Base-by-base conservation (phyloP, 148 eudicot species). In the Rheum nobile region DNA sequence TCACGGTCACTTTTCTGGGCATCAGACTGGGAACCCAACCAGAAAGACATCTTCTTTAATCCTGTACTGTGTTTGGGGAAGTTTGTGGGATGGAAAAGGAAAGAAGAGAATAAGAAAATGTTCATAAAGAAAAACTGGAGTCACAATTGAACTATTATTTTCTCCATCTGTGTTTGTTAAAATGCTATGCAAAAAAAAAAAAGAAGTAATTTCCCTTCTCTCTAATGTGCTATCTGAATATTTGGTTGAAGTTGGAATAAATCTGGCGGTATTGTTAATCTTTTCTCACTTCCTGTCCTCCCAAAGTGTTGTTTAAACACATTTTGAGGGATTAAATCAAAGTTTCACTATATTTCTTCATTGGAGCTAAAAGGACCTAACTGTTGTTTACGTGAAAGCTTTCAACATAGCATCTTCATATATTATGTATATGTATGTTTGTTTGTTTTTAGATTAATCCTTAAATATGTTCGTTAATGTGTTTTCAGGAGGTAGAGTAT, bases 401-500 rank as follows among this genome's bases (percentile, higher is more conserved):
- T 21, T 22, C 21, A 22, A 52, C 59, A 54, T 54, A 54, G 6
- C 28, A 1, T 54, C 28, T 21, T 67, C 28, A 72, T 6, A n/a
- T 47, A 48, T 35, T 12, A 71, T 6, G 8, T 48, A 50, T 37
- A 6, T 1, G 19, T 63, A 11, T 35, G 34, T 28, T 9, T 71
- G 41, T 76, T 57, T 52, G 19, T 42, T 42, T 12, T 55, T 47
- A 4, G 14, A 47, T 48, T 38, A 41, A 7, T 74, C 7, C 72
- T 21, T 24, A 63, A 0, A 19, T 48, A 71, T 72, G 38, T 13
- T 57, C 1, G 59, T 17, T 7, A 71, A 75, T 14, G 6, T 50
- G 9, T 37, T 75, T 63, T 72, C 88, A 92, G 95, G 98, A 89
- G 77, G 91, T 91, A 29, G 98, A 93, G 83, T 91, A 82, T 82